Evolutionary conservation across 306 rosid species (phyloP).

Genomic region (Senna tora): DNA sequence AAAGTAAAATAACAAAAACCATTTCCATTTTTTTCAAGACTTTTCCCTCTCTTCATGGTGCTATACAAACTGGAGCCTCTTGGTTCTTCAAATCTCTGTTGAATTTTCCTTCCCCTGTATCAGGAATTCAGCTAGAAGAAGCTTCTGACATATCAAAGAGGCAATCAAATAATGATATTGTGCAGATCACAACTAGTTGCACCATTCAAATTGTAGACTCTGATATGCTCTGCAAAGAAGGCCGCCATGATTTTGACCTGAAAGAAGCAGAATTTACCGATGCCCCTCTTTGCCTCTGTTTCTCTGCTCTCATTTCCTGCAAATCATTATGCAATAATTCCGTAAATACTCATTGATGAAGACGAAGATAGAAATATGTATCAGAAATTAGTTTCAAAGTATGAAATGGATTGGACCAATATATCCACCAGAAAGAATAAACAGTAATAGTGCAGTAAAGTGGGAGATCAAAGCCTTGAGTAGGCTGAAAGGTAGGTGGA

Average conservation of each 20-base stretch:
- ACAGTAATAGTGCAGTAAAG: no score
- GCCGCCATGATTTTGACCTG: slow-evolving; percentile 80
- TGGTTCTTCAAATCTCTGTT: slow-evolving; percentile 35
- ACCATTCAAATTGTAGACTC: slow-evolving; percentile 59
- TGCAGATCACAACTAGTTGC: slow-evolving; percentile 27
- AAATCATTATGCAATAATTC: slow-evolving; percentile 29
- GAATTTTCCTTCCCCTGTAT: slow-evolving; percentile 38
- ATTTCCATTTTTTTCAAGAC: slow-evolving; percentile 41
- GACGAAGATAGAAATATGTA: background rate
- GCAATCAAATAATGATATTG: slow-evolving; percentile 37
- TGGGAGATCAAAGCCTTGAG: slow-evolving; percentile 18
- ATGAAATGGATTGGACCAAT: background rate
- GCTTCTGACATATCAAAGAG: slow-evolving; percentile 43
- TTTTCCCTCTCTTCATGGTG: slow-evolving; percentile 35
- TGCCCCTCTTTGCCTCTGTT: slow-evolving; percentile 49
- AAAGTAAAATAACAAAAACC: slow-evolving; percentile 33
- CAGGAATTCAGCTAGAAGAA: slow-evolving; percentile 35
- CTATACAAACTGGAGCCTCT: slow-evolving; percentile 53
- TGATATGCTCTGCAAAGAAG: slow-evolving; percentile 86
- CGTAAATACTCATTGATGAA: slow-evolving; percentile 34
- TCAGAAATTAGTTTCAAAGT: slow-evolving; percentile 3
- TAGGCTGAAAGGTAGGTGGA: background rate
- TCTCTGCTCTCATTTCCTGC: slow-evolving; percentile 67
- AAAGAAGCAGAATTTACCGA: slow-evolving; percentile 44
- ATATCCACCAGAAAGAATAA: slow-evolving; percentile 7